phyloP scores from a whole-genome alignment of 495 filamentous ascomycete genomes.

The Podospora fimiseda region DNA sequence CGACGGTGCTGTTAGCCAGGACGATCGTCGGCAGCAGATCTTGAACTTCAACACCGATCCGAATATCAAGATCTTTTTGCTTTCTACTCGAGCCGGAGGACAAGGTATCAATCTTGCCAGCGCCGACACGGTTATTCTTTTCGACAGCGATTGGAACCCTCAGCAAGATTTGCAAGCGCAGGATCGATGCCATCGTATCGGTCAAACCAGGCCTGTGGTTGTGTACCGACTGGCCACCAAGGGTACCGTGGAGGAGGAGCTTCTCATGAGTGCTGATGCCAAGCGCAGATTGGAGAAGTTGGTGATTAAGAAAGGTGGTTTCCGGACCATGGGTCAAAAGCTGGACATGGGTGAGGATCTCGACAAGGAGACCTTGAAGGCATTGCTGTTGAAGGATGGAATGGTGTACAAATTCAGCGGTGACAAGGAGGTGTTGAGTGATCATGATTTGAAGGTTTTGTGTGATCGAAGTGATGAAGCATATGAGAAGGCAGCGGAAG shows the following conservation, averaged over 20 bases:
- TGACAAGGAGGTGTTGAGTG: conserved; percentile 58
- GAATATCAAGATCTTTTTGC: conserved; percentile 70
- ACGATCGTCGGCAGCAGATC: conserved; percentile 77
- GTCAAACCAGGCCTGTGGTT: conserved; percentile 84
- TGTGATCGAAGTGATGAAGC: conserved; percentile 77
- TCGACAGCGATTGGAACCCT: conserved; percentile 97
- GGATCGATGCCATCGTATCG: conserved; percentile 90
- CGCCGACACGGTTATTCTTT: conserved; percentile 93
- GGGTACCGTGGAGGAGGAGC: conserved; percentile 82
- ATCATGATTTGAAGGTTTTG: conserved; percentile 70
- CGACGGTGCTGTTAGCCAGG: conserved; percentile 78
- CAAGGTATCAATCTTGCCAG: conserved; percentile 97
- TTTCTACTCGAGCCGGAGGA: conserved; percentile 86
- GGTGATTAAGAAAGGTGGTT: conserved; percentile 87
- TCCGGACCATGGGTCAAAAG: conserved; percentile 56
- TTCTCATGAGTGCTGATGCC: conserved; percentile 82
- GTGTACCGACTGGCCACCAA: conserved; percentile 95
- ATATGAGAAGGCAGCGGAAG: conserved; percentile 72
- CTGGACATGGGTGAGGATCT: conserved; percentile 43
- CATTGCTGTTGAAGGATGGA: conserved; percentile 57
- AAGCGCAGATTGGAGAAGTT: conserved; percentile 93
- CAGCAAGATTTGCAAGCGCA: conserved; percentile 96
- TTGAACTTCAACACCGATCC: conserved; percentile 72
- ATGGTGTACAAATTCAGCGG: conserved; percentile 54
- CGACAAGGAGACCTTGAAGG: conserved; percentile 54